Evolutionary conservation across 495 filamentous ascomycete genomes (phyloP).

Genomic region (Polyplosphaeria fusca): DNA sequence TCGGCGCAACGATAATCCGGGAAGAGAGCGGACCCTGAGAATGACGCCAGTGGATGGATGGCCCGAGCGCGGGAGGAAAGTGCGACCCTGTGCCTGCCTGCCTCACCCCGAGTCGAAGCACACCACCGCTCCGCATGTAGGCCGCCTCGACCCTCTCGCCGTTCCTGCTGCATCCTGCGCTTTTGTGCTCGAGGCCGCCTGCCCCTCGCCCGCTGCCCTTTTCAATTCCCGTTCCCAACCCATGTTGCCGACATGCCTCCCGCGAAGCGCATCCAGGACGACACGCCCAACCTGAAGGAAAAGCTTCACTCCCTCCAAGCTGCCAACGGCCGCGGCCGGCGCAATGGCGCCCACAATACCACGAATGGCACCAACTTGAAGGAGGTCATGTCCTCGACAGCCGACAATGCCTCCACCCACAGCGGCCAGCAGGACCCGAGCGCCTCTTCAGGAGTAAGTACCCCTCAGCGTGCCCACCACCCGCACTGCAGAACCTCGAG

Average conservation of each 20-base stretch:
- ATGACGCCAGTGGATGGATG: no score
- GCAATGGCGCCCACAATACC: constrained; percentile 23
- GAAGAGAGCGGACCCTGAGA: no score
- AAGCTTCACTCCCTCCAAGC: constrained; percentile 27
- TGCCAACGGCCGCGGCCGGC: constrained; percentile 21
- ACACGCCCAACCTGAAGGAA: constrained; percentile 28
- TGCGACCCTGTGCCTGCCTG: no score
- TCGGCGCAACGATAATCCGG: no score
- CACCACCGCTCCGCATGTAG: constrained; percentile 12
- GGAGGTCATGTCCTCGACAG: constrained; percentile 38
- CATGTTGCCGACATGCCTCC: constrained; percentile 30
- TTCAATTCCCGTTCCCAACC: not conserved
- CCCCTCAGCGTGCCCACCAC: not conserved
- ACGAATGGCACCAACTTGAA: constrained; percentile 39
- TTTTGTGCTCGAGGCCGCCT: constrained; percentile 10
- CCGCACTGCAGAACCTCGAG: not conserved
- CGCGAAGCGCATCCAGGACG: constrained; percentile 28
- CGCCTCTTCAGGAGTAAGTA: constrained; percentile 34
- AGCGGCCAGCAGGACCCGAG: constrained; percentile 32
- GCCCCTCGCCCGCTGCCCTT: constrained; percentile 3
- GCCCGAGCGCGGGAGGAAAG: no score
- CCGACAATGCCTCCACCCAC: constrained; percentile 28
- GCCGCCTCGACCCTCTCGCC: not conserved
- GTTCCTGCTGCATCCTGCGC: constrained; percentile 17
- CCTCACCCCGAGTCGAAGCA: no score